These are phyloP conservation scores for Sporothrix sp. DNA, from an alignment of 2,329 filamentous ascomycete species.

Conservation along the genomic window DNA sequence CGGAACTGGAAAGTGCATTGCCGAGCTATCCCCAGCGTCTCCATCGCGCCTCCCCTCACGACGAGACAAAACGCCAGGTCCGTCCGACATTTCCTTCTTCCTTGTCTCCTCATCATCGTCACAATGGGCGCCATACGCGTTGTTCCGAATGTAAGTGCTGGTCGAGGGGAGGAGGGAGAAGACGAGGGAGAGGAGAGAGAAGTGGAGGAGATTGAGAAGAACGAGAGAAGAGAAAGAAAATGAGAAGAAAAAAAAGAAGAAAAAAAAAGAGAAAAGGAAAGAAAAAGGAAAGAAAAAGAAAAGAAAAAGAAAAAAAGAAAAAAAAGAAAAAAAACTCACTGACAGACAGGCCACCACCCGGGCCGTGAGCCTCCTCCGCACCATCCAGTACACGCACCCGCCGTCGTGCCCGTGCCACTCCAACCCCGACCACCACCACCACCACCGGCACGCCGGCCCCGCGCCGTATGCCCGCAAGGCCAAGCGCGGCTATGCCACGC, in stretches of 20 bases:
- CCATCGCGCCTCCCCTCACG: too few species aligned
- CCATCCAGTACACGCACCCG: constrained; percentile 84
- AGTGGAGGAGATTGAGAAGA: not conserved
- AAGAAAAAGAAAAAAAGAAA: not conserved
- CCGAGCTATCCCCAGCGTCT: constrained; percentile 1
- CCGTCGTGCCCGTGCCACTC: constrained; percentile 87
- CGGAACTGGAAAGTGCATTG: not conserved
- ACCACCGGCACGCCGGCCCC: constrained; percentile 43
- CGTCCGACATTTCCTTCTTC: too few species aligned
- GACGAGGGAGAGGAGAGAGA: not conserved
- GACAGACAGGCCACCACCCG: constrained; percentile 45
- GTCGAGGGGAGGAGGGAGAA: not conserved
- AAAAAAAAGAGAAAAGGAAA: not conserved
- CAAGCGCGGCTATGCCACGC: constrained; percentile 58
- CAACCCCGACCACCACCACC: constrained; percentile 71
- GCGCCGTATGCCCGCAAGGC: constrained; percentile 34
- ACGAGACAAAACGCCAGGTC: too few species aligned
- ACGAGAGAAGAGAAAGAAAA: not conserved
- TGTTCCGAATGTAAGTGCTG: constrained; percentile 24
- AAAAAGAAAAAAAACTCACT: not conserved
- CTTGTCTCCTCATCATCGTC: not conserved
- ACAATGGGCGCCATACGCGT: constrained; percentile 22
- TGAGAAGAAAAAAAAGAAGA: not conserved
- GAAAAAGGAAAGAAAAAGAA: not conserved
- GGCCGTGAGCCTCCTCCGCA: constrained; percentile 66